Base-by-base conservation (phyloP, 129 eudicot genomes). In the Solidago caesia region DNA sequence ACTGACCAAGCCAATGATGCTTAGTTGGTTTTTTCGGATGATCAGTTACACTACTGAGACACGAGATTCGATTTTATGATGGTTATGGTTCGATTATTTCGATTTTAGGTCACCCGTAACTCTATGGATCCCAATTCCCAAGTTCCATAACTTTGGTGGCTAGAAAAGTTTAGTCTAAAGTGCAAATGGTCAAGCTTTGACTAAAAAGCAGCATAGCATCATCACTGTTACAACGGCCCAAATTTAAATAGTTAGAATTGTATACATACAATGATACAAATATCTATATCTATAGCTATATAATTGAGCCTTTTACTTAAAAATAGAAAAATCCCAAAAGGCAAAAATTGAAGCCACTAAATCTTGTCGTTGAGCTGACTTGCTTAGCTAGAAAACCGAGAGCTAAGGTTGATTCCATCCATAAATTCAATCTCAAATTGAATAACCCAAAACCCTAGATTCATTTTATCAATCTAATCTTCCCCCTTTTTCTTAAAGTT, bases 381-480 rank as follows among this genome's bases (percentile, higher is more conserved):
- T 2, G 29, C 44, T 64, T 79, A 60, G 76, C 53, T 67, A 41
- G 71, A 55, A 69, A 77, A 39, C 25, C 76, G 57, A 77, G 71
- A 77, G 71, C 81, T n/a, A 51, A 77, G 62, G n/a, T 69, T 72
- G 14, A 48, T 71, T 12, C 29, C 33, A 77, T 21, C 52, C 25
- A 58, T 79, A 71, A n/a, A 6, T 25, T 16, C 10, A 27, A 70
- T 80, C 26, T 67, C 75, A 10, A 59, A 47, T 71, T 65, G 52
- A 81, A 65, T 69, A 71, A 64, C 74, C 74, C 39, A 63, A 71
- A 81, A 64, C 81, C 79, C 84, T 80, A 75, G 80, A 74, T 80
- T 80, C 80, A 75, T 56, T 16, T 8, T 4, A 8, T 33, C 39
- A 33, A 33, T 33, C 39, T 33, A 33, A 33, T 59, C 51, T 13